Conservation (phyloP, 1,284 basidiomycete genomes). For the Cerrena zonata region DNA sequence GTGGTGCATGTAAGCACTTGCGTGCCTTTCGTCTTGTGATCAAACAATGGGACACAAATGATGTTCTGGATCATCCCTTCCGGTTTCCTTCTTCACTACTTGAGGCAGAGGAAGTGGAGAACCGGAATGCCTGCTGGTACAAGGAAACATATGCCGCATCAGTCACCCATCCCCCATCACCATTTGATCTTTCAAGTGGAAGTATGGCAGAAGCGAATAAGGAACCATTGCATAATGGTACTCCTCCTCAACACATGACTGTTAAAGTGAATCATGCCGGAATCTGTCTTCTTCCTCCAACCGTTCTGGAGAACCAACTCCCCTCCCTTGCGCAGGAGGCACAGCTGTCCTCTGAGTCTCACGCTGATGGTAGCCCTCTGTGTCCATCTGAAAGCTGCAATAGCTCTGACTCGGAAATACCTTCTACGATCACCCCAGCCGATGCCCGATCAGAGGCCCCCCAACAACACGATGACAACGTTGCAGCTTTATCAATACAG, state of each 20-base stretch:
- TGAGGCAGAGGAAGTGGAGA: conserved; percentile 1
- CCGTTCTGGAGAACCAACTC: not conserved
- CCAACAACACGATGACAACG: no score
- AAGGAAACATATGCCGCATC: not conserved
- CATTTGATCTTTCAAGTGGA: not conserved
- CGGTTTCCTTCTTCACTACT: not conserved
- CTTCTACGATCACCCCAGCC: no score
- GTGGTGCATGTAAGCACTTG: conserved; percentile 9
- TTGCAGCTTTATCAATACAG: not conserved
- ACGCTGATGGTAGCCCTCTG: no score
- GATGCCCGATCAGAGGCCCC: no score
- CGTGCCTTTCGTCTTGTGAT: conserved; percentile 5
- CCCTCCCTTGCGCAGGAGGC: not conserved
- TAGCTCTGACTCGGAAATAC: no score
- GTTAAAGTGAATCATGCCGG: no score
- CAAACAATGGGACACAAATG: not conserved
- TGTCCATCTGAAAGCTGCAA: no score
- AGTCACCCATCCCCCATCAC: not conserved
- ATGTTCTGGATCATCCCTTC: not conserved
- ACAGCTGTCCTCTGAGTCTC: not conserved
- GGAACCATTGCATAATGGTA: not conserved
- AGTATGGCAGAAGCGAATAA: not conserved
- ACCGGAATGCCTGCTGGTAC: conserved; percentile 1
- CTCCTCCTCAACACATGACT: not conserved
- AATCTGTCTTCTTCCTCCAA: not conserved